These are phyloP conservation scores for Boechera retrofracta DNA, from an alignment of 345 rosid genomes.

Conservation along the genomic window DNA sequence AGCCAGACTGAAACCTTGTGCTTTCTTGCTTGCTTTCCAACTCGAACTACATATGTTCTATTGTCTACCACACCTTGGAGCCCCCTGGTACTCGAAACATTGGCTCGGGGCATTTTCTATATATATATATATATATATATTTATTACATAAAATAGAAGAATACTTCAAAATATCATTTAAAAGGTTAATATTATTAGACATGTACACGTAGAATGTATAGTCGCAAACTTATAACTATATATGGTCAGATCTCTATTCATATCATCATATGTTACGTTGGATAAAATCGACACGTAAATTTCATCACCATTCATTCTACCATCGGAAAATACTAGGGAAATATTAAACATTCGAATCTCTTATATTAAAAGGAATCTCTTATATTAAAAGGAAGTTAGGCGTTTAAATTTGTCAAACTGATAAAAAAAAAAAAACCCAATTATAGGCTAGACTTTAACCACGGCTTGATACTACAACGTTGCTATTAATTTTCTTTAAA, in stretches of 20 bases:
- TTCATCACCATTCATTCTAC: neutral
- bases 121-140: no score
- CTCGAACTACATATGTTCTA: no score
- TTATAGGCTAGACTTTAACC: constrained; percentile 27
- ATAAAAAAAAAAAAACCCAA: neutral
- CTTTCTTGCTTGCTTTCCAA: no score
- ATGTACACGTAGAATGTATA: neutral
- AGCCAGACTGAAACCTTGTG: no score
- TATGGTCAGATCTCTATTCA: neutral
- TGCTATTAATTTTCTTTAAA: constrained; percentile 16
- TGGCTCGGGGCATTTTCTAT: no score
- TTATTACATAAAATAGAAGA: no score
- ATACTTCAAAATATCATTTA: no score
- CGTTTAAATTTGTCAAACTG: constrained; percentile 15
- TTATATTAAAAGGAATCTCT: neutral
- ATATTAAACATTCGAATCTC: constrained; percentile 16
- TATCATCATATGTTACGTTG: neutral
- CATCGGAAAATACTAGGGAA: neutral
- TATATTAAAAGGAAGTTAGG: constrained; percentile 27
- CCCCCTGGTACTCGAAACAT: no score
- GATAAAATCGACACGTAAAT: neutral
- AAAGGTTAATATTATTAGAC: neutral
- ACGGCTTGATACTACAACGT: constrained; percentile 31
- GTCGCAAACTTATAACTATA: neutral
- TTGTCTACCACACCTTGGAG: no score